These are phyloP conservation scores for Strigomonas oncopelti DNA, from an alignment of 208 protist species.

Conservation along the genomic window DNA sequence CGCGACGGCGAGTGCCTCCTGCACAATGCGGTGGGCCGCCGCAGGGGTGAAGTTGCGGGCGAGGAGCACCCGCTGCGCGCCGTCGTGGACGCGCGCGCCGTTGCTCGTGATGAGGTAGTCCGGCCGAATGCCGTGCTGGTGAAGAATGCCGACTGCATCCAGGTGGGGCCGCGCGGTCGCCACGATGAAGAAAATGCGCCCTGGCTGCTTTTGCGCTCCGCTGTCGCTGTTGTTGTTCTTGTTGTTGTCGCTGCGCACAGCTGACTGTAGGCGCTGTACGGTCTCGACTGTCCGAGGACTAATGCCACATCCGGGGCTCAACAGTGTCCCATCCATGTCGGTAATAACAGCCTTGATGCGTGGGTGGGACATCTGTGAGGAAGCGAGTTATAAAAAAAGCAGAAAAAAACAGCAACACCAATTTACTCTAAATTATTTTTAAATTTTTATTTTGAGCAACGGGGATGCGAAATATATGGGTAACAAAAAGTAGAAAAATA, in stretches of 20 bases:
- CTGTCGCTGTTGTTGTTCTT: too few species aligned
- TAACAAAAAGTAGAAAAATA: too few species aligned
- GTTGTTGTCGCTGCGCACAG: too few species aligned
- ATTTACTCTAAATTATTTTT: too few species aligned
- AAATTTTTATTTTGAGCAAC: too few species aligned
- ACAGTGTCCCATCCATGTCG: conserved; percentile 74
- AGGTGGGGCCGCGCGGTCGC: conserved; percentile 59
- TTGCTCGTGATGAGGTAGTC: conserved; percentile 77
- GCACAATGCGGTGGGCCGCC: conserved; percentile 37
- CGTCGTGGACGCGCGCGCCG: conserved; percentile 54
- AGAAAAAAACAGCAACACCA: neutral
- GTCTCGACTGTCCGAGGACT: conserved; percentile 26
- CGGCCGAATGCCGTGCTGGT: conserved; percentile 26
- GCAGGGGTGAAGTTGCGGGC: conserved; percentile 32
- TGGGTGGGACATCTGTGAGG: neutral
- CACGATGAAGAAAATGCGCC: conserved; percentile 36
- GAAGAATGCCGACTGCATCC: conserved; percentile 56
- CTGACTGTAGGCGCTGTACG: conserved; percentile 22
- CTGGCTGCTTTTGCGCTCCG: conserved; percentile 17
- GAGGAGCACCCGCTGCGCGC: conserved; percentile 24
- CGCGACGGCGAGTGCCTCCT: conserved; percentile 1
- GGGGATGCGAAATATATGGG: too few species aligned
- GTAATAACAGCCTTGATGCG: conserved; percentile 31
- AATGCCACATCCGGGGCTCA: conserved; percentile 33
- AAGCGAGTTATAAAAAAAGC: neutral